Evolutionary conservation across 2,329 filamentous ascomycete genomes (phyloP), one percentile per base, ranked within the genome.

Genomic region (Lecanicillium sp.): DNA sequence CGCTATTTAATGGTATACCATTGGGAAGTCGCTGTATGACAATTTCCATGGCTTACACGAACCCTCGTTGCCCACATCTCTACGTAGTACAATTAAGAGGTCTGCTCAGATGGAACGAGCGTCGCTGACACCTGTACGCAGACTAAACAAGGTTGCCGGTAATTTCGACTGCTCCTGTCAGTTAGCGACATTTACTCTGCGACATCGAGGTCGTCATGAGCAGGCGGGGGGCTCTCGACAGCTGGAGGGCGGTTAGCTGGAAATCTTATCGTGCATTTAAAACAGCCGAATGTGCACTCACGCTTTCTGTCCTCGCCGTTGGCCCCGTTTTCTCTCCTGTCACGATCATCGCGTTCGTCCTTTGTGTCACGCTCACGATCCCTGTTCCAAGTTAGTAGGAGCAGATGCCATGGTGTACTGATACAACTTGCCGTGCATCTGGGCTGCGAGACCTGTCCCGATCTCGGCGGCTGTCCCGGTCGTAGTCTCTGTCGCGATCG

Each of bases 151-250:
- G 22, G 7, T 7, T 7, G 22, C 22, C 11, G 11, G 22, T 25
- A 11, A 25, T 6, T 25, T 6, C 22, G n/a, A 25, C 11, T 25
- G 22, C 22, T 25, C 11, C 7, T 6, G 22, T 25, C 22, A 25
- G 22, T 25, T 25, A 25, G 22, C 11, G 22, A 6, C 11, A 41
- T 44, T 55, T 69, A 81, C 68, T 97, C 92, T 55, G 89, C 90
- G 57, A 92, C 89, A 62, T 98, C 92, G 59, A 97, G 77, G 58
- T 98, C 92, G 61, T 98, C 92, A 57, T 95, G 87, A 52, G 80
- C 82, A 47, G 86, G 81, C 46, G 86, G 79, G 50, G 87, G 84
- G 53, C 85, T 87, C 50, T 94, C 87, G 54, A 83, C 68, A 58
- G 76, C 70, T 71, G 44, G 27, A 64, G 51, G 39, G 46, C 11